A percentile compares a stretch with the other conserved stretches of the same genome.
Conservation (phyloP, 2,329 filamentous ascomycete species). For the Cladophialophora exuberans region DNA sequence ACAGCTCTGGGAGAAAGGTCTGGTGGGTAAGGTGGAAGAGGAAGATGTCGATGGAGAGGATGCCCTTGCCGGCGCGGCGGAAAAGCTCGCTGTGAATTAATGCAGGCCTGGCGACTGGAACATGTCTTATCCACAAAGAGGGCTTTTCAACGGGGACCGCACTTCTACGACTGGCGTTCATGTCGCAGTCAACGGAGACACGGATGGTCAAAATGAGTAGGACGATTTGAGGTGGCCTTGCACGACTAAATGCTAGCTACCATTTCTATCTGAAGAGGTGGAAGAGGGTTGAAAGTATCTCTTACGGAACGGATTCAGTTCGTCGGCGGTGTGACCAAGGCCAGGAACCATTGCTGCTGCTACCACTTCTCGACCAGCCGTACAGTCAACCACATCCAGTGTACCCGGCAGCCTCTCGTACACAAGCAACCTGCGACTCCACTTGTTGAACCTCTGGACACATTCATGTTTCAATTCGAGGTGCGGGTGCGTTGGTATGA, state of each 20-base stretch:
- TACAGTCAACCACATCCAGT: conserved; percentile 18
- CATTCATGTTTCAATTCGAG: conserved; percentile 76
- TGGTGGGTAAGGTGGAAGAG: conserved; percentile 68
- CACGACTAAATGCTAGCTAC: conserved; percentile 11
- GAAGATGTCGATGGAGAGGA: conserved; percentile 70
- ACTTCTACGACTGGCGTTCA: no score
- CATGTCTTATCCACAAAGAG: no score
- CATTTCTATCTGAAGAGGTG: conserved; percentile 21
- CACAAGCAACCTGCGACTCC: conserved; percentile 86
- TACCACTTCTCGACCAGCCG: background rate
- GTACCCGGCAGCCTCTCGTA: conserved; percentile 72
- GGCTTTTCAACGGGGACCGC: no score
- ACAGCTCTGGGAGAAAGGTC: conserved; percentile 77
- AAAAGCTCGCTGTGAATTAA: conserved; percentile 75
- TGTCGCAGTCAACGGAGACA: background rate
- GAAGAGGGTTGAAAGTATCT: conserved; percentile 39
- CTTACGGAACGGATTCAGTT: conserved; percentile 69
- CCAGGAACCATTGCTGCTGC: conserved; percentile 47
- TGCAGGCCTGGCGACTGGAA: no score
- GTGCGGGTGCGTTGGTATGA: conserved; percentile 62
- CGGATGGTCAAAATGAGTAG: background rate
- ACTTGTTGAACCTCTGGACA: conserved; percentile 87
- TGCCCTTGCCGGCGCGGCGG: conserved; percentile 61
- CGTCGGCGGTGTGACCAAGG: conserved; percentile 60
- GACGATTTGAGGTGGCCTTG: background rate